Evolutionary conservation across 768 basidiomycete genomes (phyloP), one percentile per base, ranked within the genome.

Genomic region (Leccinum uliginosum): DNA sequence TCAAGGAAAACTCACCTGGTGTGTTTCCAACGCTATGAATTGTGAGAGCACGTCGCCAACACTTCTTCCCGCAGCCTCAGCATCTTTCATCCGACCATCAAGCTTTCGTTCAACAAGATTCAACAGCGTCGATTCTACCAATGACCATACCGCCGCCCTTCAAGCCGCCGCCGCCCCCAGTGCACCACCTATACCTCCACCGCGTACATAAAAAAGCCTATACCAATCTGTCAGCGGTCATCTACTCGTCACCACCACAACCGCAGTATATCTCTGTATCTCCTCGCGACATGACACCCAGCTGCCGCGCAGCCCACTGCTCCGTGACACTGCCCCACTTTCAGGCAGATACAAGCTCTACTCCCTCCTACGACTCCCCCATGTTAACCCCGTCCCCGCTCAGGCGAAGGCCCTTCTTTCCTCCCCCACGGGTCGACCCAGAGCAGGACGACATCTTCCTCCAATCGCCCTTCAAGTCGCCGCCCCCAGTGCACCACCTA

Each of bases 311-410:
- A 67, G 60, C 61, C 1, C 67, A 59, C 60, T 65, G 63, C 60
- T 67, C 69, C 48, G n/a, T n/a, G n/a, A 74, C 75, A 1, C 75
- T 74, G n/a, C 71, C 72, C 4, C 64, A 67, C 38, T 56, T 70
- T 46, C 54, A 65, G 44, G 47, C 63, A 53, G 62, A 67, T 23
- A 1, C 54, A 7, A 56, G 58, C 50, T 59, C 65, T 53, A 56
- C 66, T 52, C 58, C 72, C 32, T 71, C 77, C 43, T 80, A 75
- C 61, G 80, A 81, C 62, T 79, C 82, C 30, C 80, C 84, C 45
- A 81, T 86, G 80, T 76, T 83, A 49, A 82, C 84, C 2, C 83
- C 86, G 21, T 87, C 86, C 4, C 84, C 85, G 11, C 76, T 83
- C 58, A 75, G 80, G 52, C 76, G 76, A 59, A 73, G 73, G 11